Evolutionary conservation across 441 rosid species (phyloP).

Genomic region (Euphorbia schlechtendalii): DNA sequence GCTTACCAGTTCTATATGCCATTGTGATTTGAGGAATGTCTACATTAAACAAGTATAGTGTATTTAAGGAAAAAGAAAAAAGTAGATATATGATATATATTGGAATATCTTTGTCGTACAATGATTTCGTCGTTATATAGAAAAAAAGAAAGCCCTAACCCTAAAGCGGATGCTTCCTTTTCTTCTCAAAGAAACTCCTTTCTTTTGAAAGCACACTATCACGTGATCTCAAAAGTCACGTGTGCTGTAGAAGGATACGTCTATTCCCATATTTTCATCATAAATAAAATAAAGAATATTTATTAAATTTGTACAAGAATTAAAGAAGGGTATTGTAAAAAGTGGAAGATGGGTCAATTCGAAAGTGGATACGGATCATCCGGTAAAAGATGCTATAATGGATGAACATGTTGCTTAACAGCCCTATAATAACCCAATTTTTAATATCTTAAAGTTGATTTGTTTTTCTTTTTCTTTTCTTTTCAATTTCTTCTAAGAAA

Average conservation of each 20-base stretch:
- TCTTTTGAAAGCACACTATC: slow-evolving; percentile 13
- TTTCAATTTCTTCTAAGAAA: slow-evolving; percentile 7
- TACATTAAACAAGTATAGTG: too few relatives aligned
- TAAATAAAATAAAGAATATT: not conserved
- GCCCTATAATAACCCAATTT: slow-evolving; percentile 15
- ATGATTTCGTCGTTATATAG: slow-evolving; percentile 29
- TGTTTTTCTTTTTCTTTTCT: not conserved
- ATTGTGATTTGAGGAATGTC: too few relatives aligned
- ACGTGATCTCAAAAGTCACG: slow-evolving; percentile 36
- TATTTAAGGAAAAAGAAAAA: too few relatives aligned
- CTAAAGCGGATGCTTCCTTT: slow-evolving; percentile 8
- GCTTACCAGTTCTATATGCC: too few relatives aligned
- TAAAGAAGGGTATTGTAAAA: slow-evolving; percentile 3
- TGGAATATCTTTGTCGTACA: slow-evolving; percentile 42
- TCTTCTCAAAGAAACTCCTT: slow-evolving; percentile 5
- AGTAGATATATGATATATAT: slow-evolving; percentile 1
- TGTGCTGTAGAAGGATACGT: slow-evolving; percentile 26
- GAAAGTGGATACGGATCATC: slow-evolving; percentile 36
- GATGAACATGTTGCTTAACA: slow-evolving; percentile 20
- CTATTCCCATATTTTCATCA: slow-evolving; percentile 7
- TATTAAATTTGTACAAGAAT: not conserved
- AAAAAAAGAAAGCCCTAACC: slow-evolving; percentile 25
- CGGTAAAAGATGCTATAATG: slow-evolving; percentile 29
- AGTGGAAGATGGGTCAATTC: slow-evolving; percentile 12
- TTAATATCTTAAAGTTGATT: too few relatives aligned